Evolutionary conservation across 73 alveolate genomes (phyloP), one percentile per base, ranked within the genome.

Genomic region (Symbiodinium natans): DNA sequence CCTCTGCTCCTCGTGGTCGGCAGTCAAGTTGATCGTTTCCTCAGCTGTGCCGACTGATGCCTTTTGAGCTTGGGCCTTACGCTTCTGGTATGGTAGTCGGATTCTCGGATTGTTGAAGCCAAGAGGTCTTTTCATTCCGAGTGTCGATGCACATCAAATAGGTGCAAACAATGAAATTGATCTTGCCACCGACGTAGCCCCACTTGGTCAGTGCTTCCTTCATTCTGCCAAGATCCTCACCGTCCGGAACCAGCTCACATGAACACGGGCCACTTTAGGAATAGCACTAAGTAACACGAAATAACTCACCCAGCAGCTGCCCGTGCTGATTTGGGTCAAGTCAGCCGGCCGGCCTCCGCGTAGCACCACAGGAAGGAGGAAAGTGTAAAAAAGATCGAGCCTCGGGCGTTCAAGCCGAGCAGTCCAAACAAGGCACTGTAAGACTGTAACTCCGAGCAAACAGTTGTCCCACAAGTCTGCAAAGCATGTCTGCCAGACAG

Each of bases 101-200:
- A n/a, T n/a, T n/a, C n/a, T n/a, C n/a, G n/a, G n/a, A n/a, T n/a
- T n/a, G n/a, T n/a, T n/a, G 33, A 3, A 71, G 40, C 39, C 39
- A 33, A 29, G 46, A 34, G 31, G n/a, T 27, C 31, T 29, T 17
- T n/a, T n/a, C n/a, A n/a, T n/a, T n/a, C 83, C 93, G 56, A 52
- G 93, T 11, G 2, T 41, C 93, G 39, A 87, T 87, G 84, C 94
- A 87, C 94, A 87, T 87, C 94, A 87, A 25, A 54, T 87, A 87
- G 40, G 94, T 87, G 68, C 94, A 87, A 54, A 87, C 40, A 56
- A 87, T 87, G 84, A 54, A 87, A 68, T 87, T 87, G 85, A 87
- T 40, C 42, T 87, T 87, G 83, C 94, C 94, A 29, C 94, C 94
- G 1, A 87, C 84, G 42, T 87, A 87, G 94, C 94, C 94, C 94